Conservation (phyloP, 2,329 filamentous ascomycete genomes). For the Coniochaeta sp. region DNA sequence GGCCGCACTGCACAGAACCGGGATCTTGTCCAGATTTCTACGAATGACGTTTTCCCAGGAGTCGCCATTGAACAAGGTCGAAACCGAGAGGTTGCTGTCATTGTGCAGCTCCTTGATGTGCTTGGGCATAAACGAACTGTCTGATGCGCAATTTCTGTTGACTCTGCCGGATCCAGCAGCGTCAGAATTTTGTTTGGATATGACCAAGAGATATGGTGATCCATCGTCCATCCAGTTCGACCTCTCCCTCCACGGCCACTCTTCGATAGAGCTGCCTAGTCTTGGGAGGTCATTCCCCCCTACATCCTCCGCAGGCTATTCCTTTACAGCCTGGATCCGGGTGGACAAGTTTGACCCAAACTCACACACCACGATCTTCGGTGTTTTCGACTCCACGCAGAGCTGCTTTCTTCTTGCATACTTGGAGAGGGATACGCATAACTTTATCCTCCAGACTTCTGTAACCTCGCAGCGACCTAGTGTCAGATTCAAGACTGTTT, state of each 20-base stretch:
- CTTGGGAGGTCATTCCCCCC: conserved; percentile 82
- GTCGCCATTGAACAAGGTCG: conserved; percentile 42
- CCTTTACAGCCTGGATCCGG: conserved; percentile 80
- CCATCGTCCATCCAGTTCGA: conserved; percentile 93
- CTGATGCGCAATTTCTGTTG: conserved; percentile 72
- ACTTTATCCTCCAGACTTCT: conserved; percentile 94
- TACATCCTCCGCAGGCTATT: conserved; percentile 73
- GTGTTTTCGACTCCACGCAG: conserved; percentile 85
- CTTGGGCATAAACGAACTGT: conserved; percentile 71
- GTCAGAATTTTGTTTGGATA: conserved; percentile 64
- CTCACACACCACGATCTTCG: conserved; percentile 91
- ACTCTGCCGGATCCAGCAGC: conserved; percentile 42
- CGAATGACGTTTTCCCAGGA: conserved; percentile 49
- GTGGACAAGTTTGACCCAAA: conserved; percentile 79
- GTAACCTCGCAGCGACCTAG: conserved; percentile 80
- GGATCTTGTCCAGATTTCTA: conserved; percentile 61
- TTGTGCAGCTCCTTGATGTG: conserved; percentile 65
- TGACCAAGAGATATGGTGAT: conserved; percentile 65
- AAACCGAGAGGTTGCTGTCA: conserved; percentile 53
- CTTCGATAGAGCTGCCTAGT: conserved; percentile 83
- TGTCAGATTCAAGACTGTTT: conserved; percentile 81
- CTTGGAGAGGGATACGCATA: conserved; percentile 84
- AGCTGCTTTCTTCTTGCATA: conserved; percentile 93
- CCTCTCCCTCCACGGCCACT: conserved; percentile 77
- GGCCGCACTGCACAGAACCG: conserved; percentile 63